Evolutionary conservation across 805 yeast genomes (phyloP).

Genomic region (Saturnispora sanitii): DNA sequence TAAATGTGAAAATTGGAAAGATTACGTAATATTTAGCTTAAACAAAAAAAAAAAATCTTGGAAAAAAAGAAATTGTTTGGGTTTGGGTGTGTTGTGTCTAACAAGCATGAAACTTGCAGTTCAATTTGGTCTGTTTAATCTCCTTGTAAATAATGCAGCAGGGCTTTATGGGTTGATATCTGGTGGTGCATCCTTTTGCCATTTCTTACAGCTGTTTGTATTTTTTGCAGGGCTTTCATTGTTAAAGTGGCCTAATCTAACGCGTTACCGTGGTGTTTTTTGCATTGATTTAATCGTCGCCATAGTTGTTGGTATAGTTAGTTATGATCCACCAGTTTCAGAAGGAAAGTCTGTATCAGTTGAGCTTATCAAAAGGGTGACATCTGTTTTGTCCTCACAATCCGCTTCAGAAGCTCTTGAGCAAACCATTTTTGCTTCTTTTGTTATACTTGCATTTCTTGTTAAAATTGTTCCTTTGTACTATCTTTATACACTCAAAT

Average conservation of each 20-base stretch:
- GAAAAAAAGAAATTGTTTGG: too few relatives aligned
- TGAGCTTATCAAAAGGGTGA: slow-evolving; percentile 1
- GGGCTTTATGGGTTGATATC: slow-evolving; percentile 7
- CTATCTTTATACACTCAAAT: slow-evolving; percentile 5
- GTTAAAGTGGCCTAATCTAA: background rate
- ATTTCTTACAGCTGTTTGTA: slow-evolving; percentile 5
- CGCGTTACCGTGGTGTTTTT: slow-evolving; percentile 3
- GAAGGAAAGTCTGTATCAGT: background rate
- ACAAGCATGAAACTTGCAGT: slow-evolving; percentile 1
- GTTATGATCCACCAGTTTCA: slow-evolving; percentile 7
- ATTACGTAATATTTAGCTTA: too few relatives aligned
- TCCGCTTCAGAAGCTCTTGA: slow-evolving; percentile 8
- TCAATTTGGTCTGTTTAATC: slow-evolving; percentile 6
- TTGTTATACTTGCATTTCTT: slow-evolving; percentile 6
- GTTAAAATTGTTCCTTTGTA: slow-evolving; percentile 6
- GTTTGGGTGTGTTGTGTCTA: background rate
- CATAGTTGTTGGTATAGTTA: slow-evolving; percentile 3
- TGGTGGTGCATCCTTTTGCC: slow-evolving; percentile 5
- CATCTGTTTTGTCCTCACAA: background rate
- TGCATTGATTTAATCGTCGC: slow-evolving; percentile 3
- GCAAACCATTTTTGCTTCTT: slow-evolving; percentile 5
- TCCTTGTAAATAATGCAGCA: slow-evolving; percentile 4
- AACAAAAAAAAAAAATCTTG: background rate
- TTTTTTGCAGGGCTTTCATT: background rate
- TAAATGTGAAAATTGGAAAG: too few relatives aligned